phyloP scores from a whole-genome alignment of 441 rosid species.

The Euphorbia corollata region DNA sequence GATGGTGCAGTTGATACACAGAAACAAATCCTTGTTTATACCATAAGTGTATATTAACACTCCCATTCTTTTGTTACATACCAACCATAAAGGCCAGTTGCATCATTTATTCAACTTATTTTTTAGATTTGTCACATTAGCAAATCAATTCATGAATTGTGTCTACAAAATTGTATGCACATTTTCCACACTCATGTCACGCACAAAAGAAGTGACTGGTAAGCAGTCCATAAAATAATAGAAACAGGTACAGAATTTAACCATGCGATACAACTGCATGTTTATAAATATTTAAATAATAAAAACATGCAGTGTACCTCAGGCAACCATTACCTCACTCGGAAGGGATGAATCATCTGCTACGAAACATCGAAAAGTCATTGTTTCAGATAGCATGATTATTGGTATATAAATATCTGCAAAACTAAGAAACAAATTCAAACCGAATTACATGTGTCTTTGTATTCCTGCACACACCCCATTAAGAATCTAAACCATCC shows the following conservation, averaged over 20 bases:
- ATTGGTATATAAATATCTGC: constrained; percentile 9
- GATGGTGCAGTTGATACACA: neutral
- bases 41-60: neutral
- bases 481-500: no score
- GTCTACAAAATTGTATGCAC: neutral
- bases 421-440: neutral
- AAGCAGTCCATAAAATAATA: no score
- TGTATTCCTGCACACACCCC: constrained; percentile 8
- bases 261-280: constrained; percentile 4
- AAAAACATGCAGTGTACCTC: neutral
- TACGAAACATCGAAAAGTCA: constrained; percentile 32
- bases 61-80: neutral
- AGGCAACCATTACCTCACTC: constrained; percentile 32
- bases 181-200: no score
- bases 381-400: constrained; percentile 38
- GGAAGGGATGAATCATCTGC: constrained; percentile 33
- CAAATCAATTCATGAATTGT: neutral
- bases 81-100: neutral
- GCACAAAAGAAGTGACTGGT: no score
- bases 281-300: neutral
- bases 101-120: neutral
- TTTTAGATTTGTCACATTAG: constrained; percentile 4
- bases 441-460: neutral
- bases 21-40: neutral
- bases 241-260: constrained; percentile 1